Evolutionary conservation across 495 filamentous ascomycete genomes (phyloP), one percentile per base, ranked within the genome.

Genomic region (Lophium mytilinum): DNA sequence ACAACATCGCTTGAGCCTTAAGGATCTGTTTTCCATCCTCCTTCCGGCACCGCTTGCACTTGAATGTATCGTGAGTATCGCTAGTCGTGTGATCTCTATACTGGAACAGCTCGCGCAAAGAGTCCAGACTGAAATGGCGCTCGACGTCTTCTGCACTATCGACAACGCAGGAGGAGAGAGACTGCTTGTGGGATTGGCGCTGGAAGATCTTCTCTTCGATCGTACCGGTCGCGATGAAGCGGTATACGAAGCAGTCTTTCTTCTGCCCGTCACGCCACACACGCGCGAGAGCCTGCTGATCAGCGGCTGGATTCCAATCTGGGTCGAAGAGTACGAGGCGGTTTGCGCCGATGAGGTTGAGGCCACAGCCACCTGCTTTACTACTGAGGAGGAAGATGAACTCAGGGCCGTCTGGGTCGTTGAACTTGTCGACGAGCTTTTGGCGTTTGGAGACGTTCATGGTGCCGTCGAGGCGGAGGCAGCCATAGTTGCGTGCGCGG

Each of bases 191-290:
- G 4, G 88, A 93, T 68, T 99, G 93, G 7, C 93, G 83, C 72
- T 97, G 94, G 78, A 99, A 99, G 67, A 99, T 96, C 76, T 99
- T 99, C 72, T 99, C 93, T 67, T 99, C 93, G 66, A 99, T 99
- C 0, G 93, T 95, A 1, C 94, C 93, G 0, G 94, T 96, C 0
- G 90, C 87, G 61, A 99, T 97, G 75, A 99, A 97, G 34, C 94
- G 88, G 74, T 99, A 99, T 21, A 99, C 93, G 64, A 99, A 97
- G 62, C 94, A 97, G 68, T 97, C 91, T 66, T 99, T 99, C 78
- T 95, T 96, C 68, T 99, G 94, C 0, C 94, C 94, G 62, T 97
- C 94, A 72, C 94, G 88, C 93, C 93, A 97, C 9, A 97, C 94
- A 71, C 94, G 87, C 7, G 94, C 94, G 17, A 97, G 77, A 1